phyloP scores from a whole-genome alignment of 331 rosid species.

The Quercus phellos region DNA sequence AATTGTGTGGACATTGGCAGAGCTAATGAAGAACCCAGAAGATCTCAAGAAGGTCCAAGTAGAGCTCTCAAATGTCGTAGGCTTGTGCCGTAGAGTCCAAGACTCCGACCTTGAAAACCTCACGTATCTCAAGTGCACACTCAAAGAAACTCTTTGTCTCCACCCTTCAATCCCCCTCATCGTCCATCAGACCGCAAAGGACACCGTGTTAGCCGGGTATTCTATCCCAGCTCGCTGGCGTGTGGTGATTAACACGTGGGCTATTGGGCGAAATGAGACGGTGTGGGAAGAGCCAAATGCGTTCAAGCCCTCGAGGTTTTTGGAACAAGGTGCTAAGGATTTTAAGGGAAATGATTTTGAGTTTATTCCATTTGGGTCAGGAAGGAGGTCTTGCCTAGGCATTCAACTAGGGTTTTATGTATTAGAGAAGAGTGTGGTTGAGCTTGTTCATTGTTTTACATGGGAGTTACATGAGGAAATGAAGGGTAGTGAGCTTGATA shows the following conservation, averaged over 20 bases:
- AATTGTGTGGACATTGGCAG: slow-evolving; percentile 55
- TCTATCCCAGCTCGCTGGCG: slow-evolving; percentile 19
- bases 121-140: slow-evolving; percentile 29
- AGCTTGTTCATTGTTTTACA: slow-evolving; percentile 43
- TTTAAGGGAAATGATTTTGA: slow-evolving; percentile 52
- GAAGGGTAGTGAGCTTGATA: slow-evolving; percentile 43
- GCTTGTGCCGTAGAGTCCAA: slow-evolving; percentile 28
- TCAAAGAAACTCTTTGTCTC: slow-evolving; percentile 57
- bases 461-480: slow-evolving; percentile 51
- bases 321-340: slow-evolving; percentile 26
- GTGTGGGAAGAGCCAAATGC: slow-evolving; percentile 40
- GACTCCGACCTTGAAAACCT: slow-evolving; percentile 39
- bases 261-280: slow-evolving; percentile 33
- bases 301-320: slow-evolving; percentile 45
- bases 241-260: slow-evolving; percentile 46
- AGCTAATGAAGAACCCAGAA: slow-evolving; percentile 38
- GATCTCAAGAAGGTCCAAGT: slow-evolving; percentile 33
- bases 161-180: slow-evolving; percentile 28
- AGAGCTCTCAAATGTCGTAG: slow-evolving; percentile 35
- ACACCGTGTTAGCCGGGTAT: slow-evolving; percentile 29
- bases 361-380: slow-evolving; percentile 54
- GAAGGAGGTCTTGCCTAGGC: slow-evolving; percentile 51
- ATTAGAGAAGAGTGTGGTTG: slow-evolving; percentile 40
- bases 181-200: slow-evolving; percentile 45
- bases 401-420: slow-evolving; percentile 52